phyloP scores from a whole-genome alignment of 2,329 filamentous ascomycete genomes.

The Ophiocordyceps australis region DNA sequence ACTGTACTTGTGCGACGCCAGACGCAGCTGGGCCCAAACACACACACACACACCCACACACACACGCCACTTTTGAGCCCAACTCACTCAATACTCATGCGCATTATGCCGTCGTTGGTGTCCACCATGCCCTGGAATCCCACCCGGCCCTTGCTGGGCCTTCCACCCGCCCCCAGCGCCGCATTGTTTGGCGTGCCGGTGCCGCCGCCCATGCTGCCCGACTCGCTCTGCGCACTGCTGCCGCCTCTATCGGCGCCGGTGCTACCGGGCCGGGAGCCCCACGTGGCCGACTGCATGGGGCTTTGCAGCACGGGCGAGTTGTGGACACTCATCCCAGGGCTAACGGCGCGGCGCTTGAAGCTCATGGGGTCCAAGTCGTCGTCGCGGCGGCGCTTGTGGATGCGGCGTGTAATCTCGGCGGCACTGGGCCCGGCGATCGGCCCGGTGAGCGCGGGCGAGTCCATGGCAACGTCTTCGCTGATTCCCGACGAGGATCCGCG shows the following conservation, averaged over 20 bases:
- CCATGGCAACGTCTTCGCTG: conserved; percentile 57
- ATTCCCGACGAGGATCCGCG: conserved; percentile 39
- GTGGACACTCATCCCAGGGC: conserved; percentile 76
- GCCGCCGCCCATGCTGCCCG: conserved; percentile 25
- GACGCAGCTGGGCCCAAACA: no score
- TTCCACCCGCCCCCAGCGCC: conserved; percentile 18
- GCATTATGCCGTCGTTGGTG: conserved; percentile 89
- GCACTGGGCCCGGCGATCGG: conserved; percentile 37
- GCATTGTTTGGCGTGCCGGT: conserved; percentile 11
- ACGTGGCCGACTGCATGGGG: conserved; percentile 51
- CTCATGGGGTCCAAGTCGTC: conserved; percentile 78
- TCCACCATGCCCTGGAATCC: conserved; percentile 89
- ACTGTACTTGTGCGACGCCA: no score
- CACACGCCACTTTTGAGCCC: no score
- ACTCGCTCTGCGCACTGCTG: conserved; percentile 32
- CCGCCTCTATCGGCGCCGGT: conserved; percentile 34
- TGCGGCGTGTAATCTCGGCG: conserved; percentile 59
- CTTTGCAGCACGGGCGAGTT: conserved; percentile 81
- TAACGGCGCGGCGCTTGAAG: conserved; percentile 84
- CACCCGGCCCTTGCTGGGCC: conserved; percentile 42
- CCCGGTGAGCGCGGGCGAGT: conserved; percentile 36
- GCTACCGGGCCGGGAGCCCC: conserved; percentile 54
- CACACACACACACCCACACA: no score
- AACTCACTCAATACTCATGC: conserved; percentile 82
- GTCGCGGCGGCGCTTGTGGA: conserved; percentile 70